Evolutionary conservation across 176 grass and related monocot species (phyloP).

Genomic region (Thalia dealbata): DNA sequence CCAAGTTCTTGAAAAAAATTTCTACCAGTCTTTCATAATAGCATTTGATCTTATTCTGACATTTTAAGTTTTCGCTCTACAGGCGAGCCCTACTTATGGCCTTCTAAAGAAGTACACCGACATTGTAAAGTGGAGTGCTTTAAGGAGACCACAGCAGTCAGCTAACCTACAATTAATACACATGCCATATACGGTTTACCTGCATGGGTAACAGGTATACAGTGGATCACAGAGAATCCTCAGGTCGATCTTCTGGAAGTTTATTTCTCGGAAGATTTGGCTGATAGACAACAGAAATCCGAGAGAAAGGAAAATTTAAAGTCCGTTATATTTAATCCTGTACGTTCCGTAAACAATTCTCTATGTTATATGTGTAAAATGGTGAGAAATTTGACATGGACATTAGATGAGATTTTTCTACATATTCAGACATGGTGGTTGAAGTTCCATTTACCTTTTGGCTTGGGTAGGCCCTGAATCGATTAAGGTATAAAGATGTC

Average conservation of each 20-base stretch:
- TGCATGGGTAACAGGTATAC: neutral
- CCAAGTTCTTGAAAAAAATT: neutral
- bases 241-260: neutral
- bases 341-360: neutral
- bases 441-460: neutral
- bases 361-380: neutral
- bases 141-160: neutral
- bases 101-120: neutral
- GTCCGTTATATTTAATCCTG: neutral
- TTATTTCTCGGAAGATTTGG: neutral
- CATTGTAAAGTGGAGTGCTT: neutral
- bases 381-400: neutral
- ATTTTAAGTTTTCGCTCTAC: neutral
- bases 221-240: neutral
- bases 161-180: no score
- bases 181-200: neutral
- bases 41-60: neutral
- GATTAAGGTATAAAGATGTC: neutral
- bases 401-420: neutral
- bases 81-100: neutral
- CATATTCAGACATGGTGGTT: neutral
- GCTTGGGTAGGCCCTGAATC: neutral
- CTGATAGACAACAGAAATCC: neutral
- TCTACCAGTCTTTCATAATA: neutral
- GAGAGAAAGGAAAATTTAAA: neutral